These are phyloP conservation scores for Stephania cephalantha DNA, from an alignment of 164 flowering plant species.

Conservation along the genomic window DNA sequence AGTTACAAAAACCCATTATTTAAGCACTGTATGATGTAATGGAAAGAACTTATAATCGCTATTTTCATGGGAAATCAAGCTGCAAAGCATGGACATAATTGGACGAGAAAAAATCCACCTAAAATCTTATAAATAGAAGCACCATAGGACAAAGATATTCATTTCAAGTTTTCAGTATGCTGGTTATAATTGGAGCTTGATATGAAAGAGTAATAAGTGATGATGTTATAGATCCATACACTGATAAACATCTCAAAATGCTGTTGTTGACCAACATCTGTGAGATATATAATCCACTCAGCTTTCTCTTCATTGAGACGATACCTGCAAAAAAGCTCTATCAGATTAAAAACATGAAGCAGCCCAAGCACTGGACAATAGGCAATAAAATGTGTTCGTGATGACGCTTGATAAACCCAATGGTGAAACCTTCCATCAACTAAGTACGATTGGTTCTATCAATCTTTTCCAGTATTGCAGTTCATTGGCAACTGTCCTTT, in stretches of 20 bases:
- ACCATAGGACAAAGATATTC: neutral
- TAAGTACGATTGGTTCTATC: too few relatives aligned
- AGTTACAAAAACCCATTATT: neutral
- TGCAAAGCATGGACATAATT: neutral
- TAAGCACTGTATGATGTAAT: neutral
- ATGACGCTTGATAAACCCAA: too few relatives aligned
- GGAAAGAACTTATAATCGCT: neutral
- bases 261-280: slow-evolving; percentile 92
- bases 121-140: neutral
- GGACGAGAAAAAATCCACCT: neutral
- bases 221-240: slow-evolving; percentile 45
- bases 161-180: neutral
- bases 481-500: too few relatives aligned
- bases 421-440: too few relatives aligned
- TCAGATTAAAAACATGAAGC: neutral
- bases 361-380: too few relatives aligned
- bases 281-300: slow-evolving; percentile 91
- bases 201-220: neutral
- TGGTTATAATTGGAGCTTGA: neutral
- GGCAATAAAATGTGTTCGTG: too few relatives aligned
- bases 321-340: slow-evolving; percentile 48
- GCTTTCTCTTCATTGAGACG: slow-evolving; percentile 95
- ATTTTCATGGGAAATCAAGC: neutral
- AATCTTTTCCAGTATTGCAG: too few relatives aligned
- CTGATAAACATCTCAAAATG: slow-evolving; percentile 91